Conservation (phyloP, 345 rosid species). For the Abelmoschus esculentus region DNA sequence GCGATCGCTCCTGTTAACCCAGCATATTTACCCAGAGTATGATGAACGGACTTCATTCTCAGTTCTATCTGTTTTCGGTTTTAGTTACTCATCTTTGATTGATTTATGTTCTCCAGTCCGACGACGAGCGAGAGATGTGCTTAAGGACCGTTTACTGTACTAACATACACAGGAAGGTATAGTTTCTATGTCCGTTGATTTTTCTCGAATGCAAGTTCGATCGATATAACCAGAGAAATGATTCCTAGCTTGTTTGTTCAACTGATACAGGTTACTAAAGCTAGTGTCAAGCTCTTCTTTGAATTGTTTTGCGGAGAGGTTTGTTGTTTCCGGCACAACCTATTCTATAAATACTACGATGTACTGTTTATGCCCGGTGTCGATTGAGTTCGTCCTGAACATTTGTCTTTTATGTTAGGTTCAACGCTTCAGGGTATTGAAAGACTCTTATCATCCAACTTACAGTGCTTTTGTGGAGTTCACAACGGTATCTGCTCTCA, state of each 20-base stretch:
- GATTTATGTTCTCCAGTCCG: slow-evolving; percentile 45
- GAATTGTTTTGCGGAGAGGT: slow-evolving; percentile 91
- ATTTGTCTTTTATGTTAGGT: no score
- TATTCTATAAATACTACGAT: no score
- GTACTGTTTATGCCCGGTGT: no score
- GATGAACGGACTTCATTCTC: slow-evolving; percentile 6
- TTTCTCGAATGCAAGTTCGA: not conserved
- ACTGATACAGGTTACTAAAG: slow-evolving; percentile 62
- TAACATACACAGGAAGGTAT: slow-evolving; percentile 95
- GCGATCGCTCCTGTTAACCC: slow-evolving; percentile 99
- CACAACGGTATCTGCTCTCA: not conserved
- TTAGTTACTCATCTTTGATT: slow-evolving; percentile 7
- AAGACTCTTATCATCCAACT: not conserved
- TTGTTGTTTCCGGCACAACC: not conserved
- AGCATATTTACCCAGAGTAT: slow-evolving; percentile 58
- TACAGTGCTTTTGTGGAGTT: not conserved
- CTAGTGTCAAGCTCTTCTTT: slow-evolving; percentile 71
- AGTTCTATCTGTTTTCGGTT: not conserved
- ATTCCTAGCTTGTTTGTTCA: slow-evolving; percentile 13
- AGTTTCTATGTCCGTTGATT: not conserved
- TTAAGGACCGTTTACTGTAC: slow-evolving; percentile 92
- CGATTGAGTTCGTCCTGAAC: no score
- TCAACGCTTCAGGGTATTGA: not conserved
- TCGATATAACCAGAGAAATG: not conserved
- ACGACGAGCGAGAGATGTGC: slow-evolving; percentile 97